Conservation (phyloP, 1,139 yeast species). For the Schizosaccharomyces versatilis region DNA sequence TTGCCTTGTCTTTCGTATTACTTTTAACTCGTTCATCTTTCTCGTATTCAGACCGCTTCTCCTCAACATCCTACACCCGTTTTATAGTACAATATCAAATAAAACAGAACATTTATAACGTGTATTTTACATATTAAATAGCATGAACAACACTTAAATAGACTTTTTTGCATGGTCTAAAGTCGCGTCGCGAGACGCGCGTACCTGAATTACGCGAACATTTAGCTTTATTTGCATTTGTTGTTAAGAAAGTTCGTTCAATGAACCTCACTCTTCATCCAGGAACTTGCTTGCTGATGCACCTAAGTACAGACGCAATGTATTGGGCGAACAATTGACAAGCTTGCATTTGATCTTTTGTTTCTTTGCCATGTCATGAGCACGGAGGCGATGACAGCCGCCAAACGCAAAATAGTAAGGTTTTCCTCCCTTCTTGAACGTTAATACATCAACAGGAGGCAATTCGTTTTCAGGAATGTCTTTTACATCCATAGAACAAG, state of each 20-base stretch:
- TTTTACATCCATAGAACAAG: background rate
- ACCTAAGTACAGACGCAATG: slow-evolving; percentile 3
- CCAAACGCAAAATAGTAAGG: slow-evolving; percentile 35
- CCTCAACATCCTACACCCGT: no score
- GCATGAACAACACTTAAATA: no score
- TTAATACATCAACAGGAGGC: slow-evolving; percentile 35
- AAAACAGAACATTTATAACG: no score
- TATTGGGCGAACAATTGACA: slow-evolving; percentile 2
- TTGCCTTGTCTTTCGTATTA: no score
- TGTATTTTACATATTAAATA: no score
- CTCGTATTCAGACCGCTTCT: no score
- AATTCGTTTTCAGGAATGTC: background rate
- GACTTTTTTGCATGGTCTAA: no score
- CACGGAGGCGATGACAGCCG: slow-evolving; percentile 5
- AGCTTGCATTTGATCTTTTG: slow-evolving; percentile 3
- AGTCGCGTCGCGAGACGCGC: no score
- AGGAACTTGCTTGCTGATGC: background rate
- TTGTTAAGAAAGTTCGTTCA: background rate
- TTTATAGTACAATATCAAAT: no score
- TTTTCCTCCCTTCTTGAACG: slow-evolving; percentile 36
- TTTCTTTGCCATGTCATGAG: background rate
- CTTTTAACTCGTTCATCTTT: no score
- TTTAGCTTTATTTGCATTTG: no score
- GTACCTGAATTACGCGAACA: no score
- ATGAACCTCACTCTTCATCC: background rate